Percentiles rank a stretch among this genome's conserved stretches.
These are phyloP conservation scores for Coemansia sp. DNA, from an alignment of 192 early-diverging fungal species.

Conservation along the genomic window DNA sequence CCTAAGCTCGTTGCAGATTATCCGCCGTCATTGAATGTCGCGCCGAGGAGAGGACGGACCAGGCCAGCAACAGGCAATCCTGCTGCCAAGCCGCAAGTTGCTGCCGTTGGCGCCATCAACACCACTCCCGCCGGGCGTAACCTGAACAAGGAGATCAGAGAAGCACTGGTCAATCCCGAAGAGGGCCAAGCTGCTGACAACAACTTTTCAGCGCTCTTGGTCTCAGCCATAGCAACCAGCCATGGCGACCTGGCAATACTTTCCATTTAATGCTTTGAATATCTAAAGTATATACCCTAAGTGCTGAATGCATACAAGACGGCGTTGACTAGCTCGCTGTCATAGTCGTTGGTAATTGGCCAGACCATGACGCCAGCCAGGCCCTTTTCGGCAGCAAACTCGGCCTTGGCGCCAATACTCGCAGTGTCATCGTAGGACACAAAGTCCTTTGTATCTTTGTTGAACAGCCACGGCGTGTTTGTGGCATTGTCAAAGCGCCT, in stretches of 20 bases:
- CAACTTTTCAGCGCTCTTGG: conserved; percentile 28
- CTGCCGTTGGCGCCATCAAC: too few relatives aligned
- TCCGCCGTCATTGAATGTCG: not conserved
- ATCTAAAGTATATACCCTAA: not conserved
- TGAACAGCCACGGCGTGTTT: conserved; percentile 75
- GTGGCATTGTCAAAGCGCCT: conserved; percentile 63
- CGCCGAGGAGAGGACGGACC: not conserved
- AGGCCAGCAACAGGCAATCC: not conserved
- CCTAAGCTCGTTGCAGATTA: not conserved
- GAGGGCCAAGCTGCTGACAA: conserved; percentile 13
- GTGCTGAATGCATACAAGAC: conserved; percentile 1
- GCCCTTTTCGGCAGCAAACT: conserved; percentile 35
- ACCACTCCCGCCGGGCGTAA: not conserved
- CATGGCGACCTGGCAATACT: conserved; percentile 29
- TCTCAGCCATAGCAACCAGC: conserved; percentile 29
- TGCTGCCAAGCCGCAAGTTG: not conserved
- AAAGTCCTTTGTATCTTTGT: conserved; percentile 59
- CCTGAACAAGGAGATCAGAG: conserved; percentile 16
- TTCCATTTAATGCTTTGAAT: conserved; percentile 8
- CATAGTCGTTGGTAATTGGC: conserved; percentile 67
- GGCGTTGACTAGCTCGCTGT: conserved; percentile 55
- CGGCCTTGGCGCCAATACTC: conserved; percentile 58
- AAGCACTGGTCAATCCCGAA: conserved; percentile 9
- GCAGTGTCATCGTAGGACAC: conserved; percentile 70
- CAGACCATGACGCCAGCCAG: conserved; percentile 78